These are phyloP conservation scores for Phytophthora cajani DNA, from an alignment of 352 stramenopile genomes.

Conservation along the genomic window DNA sequence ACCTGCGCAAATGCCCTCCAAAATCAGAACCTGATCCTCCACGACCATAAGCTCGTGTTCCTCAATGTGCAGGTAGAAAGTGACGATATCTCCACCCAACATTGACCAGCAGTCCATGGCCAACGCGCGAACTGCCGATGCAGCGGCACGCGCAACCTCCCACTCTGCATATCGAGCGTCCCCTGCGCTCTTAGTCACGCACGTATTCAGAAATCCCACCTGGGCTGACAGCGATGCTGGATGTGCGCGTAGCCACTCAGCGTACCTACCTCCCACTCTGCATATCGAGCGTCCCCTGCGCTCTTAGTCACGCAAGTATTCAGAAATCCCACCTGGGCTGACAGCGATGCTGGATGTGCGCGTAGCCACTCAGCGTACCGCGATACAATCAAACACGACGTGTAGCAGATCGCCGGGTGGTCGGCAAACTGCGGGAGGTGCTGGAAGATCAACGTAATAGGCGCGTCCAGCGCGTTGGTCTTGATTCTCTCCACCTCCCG, in stretches of 20 bases:
- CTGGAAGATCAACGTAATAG: slow-evolving; percentile 80
- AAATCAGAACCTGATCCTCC: slow-evolving; percentile 86
- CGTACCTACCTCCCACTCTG: slow-evolving; percentile 84
- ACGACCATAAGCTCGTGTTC: slow-evolving; percentile 68
- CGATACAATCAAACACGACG: slow-evolving; percentile 85
- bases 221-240: slow-evolving; percentile 55
- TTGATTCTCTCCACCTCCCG: slow-evolving; percentile 71
- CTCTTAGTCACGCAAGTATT: slow-evolving; percentile 74
- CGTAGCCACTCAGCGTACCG: slow-evolving; percentile 81
- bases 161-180: slow-evolving; percentile 64
- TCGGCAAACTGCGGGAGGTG: slow-evolving; percentile 75
- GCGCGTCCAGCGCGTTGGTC: slow-evolving; percentile 39
- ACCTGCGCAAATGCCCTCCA: slow-evolving; percentile 78
- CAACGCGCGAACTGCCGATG: slow-evolving; percentile 72
- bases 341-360: slow-evolving; percentile 53
- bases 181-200: slow-evolving; percentile 61
- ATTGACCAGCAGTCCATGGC: slow-evolving; percentile 82
- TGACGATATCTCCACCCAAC: slow-evolving; percentile 68
- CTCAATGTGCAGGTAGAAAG: slow-evolving; percentile 85
- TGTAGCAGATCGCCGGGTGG: slow-evolving; percentile 87
- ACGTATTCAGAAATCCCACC: slow-evolving; percentile 77
- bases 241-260: slow-evolving; percentile 69
- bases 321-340: slow-evolving; percentile 69
- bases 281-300: slow-evolving; percentile 48
- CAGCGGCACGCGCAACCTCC: slow-evolving; percentile 80